Conservation (phyloP, 805 yeast species). For the Yarrowia yakushimensis region DNA sequence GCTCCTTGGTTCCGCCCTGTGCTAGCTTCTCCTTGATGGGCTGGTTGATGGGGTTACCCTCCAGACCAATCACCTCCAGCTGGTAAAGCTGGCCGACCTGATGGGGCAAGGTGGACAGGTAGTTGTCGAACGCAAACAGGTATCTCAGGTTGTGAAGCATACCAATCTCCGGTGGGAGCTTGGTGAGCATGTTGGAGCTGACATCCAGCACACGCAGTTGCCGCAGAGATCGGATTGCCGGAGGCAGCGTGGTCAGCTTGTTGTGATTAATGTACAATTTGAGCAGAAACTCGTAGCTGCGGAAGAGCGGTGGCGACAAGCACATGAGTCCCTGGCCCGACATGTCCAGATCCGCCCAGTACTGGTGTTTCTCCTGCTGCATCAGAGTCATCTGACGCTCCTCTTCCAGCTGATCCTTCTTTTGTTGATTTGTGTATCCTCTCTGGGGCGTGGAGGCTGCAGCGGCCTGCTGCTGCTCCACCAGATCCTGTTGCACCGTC, state of each 20-base stretch:
- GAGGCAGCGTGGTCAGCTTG: conserved; percentile 64
- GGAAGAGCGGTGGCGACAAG: conserved; percentile 67
- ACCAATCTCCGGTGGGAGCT: conserved; percentile 83
- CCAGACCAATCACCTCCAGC: conserved; percentile 82
- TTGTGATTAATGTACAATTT: conserved; percentile 86
- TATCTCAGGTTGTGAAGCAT: conserved; percentile 74
- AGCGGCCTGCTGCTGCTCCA: conserved; percentile 21
- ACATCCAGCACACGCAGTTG: conserved; percentile 80
- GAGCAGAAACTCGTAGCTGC: conserved; percentile 73
- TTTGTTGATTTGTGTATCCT: conserved; percentile 34
- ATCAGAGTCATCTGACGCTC: conserved; percentile 41
- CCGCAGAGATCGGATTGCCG: conserved; percentile 60
- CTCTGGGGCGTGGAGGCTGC: conserved; percentile 20
- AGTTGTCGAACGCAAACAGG: conserved; percentile 83
- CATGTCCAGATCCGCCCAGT: conserved; percentile 92
- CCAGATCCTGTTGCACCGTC: conserved; percentile 36
- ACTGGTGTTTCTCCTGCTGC: conserved; percentile 54
- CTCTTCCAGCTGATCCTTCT: conserved; percentile 41
- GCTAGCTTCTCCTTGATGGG: conserved; percentile 64
- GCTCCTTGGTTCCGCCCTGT: conserved; percentile 78
- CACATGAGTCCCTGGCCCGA: conserved; percentile 81
- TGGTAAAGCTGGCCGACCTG: conserved; percentile 84
- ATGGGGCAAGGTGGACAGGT: conserved; percentile 67
- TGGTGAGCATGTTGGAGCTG: conserved; percentile 67
- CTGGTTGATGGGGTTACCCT: conserved; percentile 82